Evolutionary conservation across 768 basidiomycete species (phyloP), one percentile per base, ranked within the genome.

Genomic region (Roridomyces roridus): DNA sequence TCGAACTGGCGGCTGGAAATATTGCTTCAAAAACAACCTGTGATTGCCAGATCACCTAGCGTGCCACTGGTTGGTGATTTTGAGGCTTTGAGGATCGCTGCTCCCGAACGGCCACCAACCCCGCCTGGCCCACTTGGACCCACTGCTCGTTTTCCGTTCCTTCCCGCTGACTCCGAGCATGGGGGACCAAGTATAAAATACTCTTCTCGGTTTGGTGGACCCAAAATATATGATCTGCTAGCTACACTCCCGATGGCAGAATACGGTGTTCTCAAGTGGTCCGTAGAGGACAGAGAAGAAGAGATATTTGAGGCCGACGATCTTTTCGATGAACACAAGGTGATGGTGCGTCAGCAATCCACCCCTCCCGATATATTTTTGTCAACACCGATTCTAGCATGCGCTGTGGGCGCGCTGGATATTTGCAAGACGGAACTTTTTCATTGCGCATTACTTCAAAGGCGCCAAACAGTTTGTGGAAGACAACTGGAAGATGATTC

Each of bases 231-330:
- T 55, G 90, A 92, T 65, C 72, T 89, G 6, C 66, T 92, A 37
- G 79, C 79, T 15, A 81, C 80, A 6, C 68, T 89, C 12, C 80
- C 89, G 0, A 67, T 88, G 64, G 82, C 86, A 24, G 73, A 71
- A 5, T 92, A 81, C 57, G 91, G 91, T 4, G 71, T 89, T 2
- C 76, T 89, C 39, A 79, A 80, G 3, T 92, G 91, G 91, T 75
- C 80, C 35, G 77, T 93, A 8, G 46, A 88, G 8, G 89, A 91
- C 55, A 73, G 83, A 36, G 90, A 92, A 65, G 91, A 91, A 45
- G 90, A 92, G 59, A 77, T 92, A 0, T 91, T 84, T 53, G 87
- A 91, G 58, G 73, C 81, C 41, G 86, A 89, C 57, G 85, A 91
- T 64, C 75, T 91, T 11, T 76, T 77, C 36, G 89, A 91, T 53